Percentiles rank a stretch among this genome's conserved stretches.
phyloP scores from a whole-genome alignment of 331 rosid genomes.

The Arachis monticola region DNA sequence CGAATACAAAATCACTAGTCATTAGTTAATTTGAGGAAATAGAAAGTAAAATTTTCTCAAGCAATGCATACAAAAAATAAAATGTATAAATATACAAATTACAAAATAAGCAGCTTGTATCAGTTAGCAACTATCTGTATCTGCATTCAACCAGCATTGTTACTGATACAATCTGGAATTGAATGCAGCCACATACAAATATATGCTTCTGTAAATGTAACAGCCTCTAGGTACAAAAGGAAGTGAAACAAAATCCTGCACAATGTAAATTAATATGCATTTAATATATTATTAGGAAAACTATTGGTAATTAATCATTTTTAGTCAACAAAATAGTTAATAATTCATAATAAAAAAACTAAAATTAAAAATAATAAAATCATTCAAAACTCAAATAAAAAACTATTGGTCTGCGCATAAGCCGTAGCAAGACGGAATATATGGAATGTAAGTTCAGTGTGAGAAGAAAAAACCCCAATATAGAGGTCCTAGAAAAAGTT shows the following conservation, averaged over 20 bases:
- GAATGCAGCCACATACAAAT: slow-evolving; percentile 34
- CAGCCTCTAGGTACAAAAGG: slow-evolving; percentile 24
- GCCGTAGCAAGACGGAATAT: no score
- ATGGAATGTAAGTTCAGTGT: no score
- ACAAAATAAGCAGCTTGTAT: slow-evolving; percentile 36
- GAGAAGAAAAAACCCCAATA: no score
- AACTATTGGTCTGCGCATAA: no score
- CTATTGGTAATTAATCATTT: slow-evolving; percentile 51
- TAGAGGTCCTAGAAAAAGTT: no score
- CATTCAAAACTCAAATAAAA: no score
- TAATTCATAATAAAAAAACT: no score
- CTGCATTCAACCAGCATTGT: slow-evolving; percentile 35
- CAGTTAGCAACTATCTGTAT: slow-evolving; percentile 34
- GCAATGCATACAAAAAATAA: no score
- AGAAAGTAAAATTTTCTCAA: not conserved
- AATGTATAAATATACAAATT: not conserved
- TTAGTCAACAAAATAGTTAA: no score
- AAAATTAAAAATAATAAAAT: no score
- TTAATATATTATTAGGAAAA: slow-evolving; percentile 22
- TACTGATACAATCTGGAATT: slow-evolving; percentile 18
- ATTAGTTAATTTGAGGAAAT: slow-evolving; percentile 13
- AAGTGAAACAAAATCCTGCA: slow-evolving; percentile 19
- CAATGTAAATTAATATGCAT: not conserved
- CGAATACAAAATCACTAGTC: slow-evolving; percentile 39
- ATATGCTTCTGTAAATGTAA: slow-evolving; percentile 16